Conservation (phyloP, 31 red algal genomes). For the Odonthalia washingtoniensis region DNA sequence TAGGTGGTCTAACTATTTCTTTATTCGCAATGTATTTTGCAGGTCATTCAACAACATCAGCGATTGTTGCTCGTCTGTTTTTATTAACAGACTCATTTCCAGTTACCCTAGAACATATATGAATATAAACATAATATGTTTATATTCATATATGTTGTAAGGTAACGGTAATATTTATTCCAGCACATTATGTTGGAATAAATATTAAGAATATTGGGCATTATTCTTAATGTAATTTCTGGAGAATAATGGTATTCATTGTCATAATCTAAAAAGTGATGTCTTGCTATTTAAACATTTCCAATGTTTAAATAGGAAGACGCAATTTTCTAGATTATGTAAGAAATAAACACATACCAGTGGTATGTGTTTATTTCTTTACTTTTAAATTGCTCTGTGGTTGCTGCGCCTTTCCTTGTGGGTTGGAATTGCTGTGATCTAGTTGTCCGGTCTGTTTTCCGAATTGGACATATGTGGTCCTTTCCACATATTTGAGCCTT, state of each 20-base stretch:
- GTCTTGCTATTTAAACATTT: conserved; percentile 78
- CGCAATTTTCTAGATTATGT: no score
- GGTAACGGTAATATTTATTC: no score
- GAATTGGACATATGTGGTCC: conserved; percentile 89
- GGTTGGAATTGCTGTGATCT: conserved; percentile 85
- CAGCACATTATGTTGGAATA: conserved; percentile 81
- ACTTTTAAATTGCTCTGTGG: conserved; percentile 77
- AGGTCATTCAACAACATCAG: conserved; percentile 53
- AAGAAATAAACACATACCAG: no score
- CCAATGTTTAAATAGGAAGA: no score
- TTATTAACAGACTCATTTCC: conserved; percentile 46
- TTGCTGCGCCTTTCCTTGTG: conserved; percentile 82
- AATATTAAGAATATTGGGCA: conserved; percentile 81
- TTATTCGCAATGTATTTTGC: conserved; percentile 51
- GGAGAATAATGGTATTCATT: conserved; percentile 69
- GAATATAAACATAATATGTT: conserved; percentile 75
- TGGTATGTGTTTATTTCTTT: conserved; percentile 61
- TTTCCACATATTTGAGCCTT: conserved; percentile 72
- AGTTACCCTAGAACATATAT: conserved; percentile 76
- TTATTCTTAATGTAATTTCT: conserved; percentile 75
- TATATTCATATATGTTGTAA: no score
- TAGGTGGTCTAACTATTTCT: no score
- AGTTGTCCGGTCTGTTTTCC: conserved; percentile 85
- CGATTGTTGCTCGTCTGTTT: conserved; percentile 76
- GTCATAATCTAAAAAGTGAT: conserved; percentile 53